Base-by-base conservation (phyloP, 1,284 basidiomycete genomes). In the Rhodofomes roseus region DNA sequence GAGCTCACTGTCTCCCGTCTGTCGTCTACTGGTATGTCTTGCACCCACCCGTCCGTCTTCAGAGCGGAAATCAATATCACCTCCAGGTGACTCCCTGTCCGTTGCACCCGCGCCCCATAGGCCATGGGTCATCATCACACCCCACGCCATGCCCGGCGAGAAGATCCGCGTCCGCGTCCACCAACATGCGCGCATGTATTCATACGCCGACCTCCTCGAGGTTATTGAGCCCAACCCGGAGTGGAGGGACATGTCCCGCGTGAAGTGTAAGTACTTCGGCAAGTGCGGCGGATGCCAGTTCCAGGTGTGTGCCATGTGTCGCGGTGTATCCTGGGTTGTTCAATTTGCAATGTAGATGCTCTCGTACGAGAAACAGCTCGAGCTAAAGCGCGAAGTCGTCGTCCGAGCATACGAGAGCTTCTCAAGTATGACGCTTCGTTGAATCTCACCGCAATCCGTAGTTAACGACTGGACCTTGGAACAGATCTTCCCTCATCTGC, bases 331-430 rank as follows among this genome's bases (percentile, higher is more conserved):
- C 39, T 7, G 18, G 14, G 1, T 46, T 55, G 34, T 22, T 36
- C 18, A 22, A 18, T 43, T 16, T n/a, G 11, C 43, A 1, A 22
- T 48, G 9, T 34, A 95, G 86, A 95, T 94, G 86, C 79, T 98
- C 2, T 87, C 93, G 0, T 98, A 98, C 67, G 85, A 89, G 18
- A 84, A 81, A 7, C 96, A 98, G 71, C 83, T 99, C 16, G 80
- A 87, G 36, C 80, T 96, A 62, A 99, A 99, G 74, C 84, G 86
- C 8, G 81, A 89, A 37, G 95, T 96, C 1, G 89, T 99, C n/a
- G 79, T 90, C 40, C 89, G 92, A 60, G 94, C 95, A 1, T 97
- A 93, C 73, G 73, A 80, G 66, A 89, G 86, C 65, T 96, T 90
- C 71, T 95, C 94, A 16, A 75, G 86, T 82, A 68, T 65, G 76